phyloP scores from a whole-genome alignment of 805 yeast species.

The Crinitomyces ghanaensis region DNA sequence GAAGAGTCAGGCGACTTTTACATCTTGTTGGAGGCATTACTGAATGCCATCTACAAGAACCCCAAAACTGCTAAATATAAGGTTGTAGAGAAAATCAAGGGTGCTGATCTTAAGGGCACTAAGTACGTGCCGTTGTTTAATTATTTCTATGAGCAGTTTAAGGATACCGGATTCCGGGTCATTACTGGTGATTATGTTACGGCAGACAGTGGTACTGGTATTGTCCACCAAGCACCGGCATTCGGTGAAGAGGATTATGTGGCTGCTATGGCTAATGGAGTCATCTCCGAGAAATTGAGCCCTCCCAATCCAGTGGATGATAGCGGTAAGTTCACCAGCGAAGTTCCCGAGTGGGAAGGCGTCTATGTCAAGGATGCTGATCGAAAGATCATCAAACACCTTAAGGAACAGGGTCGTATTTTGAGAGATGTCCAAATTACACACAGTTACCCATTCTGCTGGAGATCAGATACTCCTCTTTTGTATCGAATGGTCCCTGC shows the following conservation, averaged over 20 bases:
- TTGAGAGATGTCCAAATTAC: conserved; percentile 70
- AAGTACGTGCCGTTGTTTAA: conserved; percentile 76
- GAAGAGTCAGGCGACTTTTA: conserved; percentile 74
- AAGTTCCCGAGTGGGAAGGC: conserved; percentile 68
- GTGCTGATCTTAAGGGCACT: conserved; percentile 67
- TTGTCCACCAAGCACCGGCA: conserved; percentile 97
- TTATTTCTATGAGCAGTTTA: conserved; percentile 65
- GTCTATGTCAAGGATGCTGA: conserved; percentile 93
- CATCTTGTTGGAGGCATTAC: conserved; percentile 72
- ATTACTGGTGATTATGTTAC: conserved; percentile 77
- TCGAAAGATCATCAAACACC: conserved; percentile 70
- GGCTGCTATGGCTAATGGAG: conserved; percentile 64
- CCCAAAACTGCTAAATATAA: conserved; percentile 84
- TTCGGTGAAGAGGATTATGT: conserved; percentile 98
- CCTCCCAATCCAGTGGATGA: conserved; percentile 97
- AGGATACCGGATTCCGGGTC: conserved; percentile 69
- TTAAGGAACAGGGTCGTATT: conserved; percentile 67
- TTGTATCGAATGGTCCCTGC: conserved; percentile 95
- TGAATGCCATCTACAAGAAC: conserved; percentile 82
- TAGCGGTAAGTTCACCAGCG: conserved; percentile 68
- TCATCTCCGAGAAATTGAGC: conserved; percentile 51
- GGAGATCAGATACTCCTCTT: conserved; percentile 99
- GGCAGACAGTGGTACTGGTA: conserved; percentile 95
- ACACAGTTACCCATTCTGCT: conserved; percentile 98
- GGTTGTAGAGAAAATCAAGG: conserved; percentile 68